Percentiles rank a stretch among this genome's conserved stretches.
Evolutionary conservation across 495 filamentous ascomycete species (phyloP).

Genomic region (Antarctomyces pellizariae): DNA sequence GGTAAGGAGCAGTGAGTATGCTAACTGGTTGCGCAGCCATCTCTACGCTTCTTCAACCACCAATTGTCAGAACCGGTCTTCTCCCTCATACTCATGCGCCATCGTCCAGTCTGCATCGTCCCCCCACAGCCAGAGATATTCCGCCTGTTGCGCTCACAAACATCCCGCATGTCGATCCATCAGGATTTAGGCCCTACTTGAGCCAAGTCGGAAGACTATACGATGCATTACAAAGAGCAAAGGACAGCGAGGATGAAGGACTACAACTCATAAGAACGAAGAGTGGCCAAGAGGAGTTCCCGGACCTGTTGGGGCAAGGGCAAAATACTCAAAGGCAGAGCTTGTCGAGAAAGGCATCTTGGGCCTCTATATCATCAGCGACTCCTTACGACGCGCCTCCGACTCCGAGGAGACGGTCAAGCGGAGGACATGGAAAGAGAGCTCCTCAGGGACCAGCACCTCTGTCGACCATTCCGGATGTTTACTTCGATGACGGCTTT

Average conservation of each 20-base stretch:
- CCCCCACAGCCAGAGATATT: conserved; percentile 80
- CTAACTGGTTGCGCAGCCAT: conserved; percentile 36
- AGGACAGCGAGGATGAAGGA: conserved; percentile 36
- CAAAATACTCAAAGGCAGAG: conserved; percentile 19
- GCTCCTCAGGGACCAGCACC: conserved; percentile 47
- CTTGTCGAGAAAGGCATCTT: conserved; percentile 18
- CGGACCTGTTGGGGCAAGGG: conserved; percentile 18
- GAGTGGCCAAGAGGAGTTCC: conserved; percentile 24
- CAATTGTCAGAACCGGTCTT: conserved; percentile 72
- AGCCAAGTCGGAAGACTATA: conserved; percentile 59
- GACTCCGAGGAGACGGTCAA: conserved; percentile 22
- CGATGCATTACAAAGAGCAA: conserved; percentile 58
- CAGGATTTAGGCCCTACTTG: conserved; percentile 65
- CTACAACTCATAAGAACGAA: conserved; percentile 20
- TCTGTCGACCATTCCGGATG: conserved; percentile 68
- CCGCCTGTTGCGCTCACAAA: conserved; percentile 85
- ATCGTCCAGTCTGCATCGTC: conserved; percentile 42
- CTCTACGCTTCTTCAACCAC: conserved; percentile 74
- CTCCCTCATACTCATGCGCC: conserved; percentile 47
- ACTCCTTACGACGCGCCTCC: conserved; percentile 27
- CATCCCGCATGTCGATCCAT: conserved; percentile 56
- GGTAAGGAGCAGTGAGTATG: not conserved
- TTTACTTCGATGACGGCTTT: conserved; percentile 93
- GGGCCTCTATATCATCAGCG: conserved; percentile 21
- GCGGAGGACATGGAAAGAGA: conserved; percentile 25